Evolutionary conservation across 139 green algal species (phyloP), one percentile per base, ranked within the genome.

Genomic region (Edaphochlamys debaryana): DNA sequence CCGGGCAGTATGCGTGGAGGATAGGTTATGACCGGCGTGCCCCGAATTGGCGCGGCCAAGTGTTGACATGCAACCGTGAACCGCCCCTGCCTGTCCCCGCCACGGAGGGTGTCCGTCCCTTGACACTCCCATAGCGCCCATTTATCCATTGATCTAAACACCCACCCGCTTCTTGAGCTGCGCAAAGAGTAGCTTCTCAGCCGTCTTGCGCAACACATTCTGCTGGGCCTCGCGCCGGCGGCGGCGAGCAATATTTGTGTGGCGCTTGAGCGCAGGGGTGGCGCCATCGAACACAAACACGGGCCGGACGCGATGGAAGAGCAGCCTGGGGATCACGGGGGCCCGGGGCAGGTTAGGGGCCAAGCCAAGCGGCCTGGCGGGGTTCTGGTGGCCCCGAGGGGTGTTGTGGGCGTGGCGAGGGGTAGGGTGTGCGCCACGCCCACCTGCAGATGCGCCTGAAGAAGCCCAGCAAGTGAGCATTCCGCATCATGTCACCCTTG

Each of bases 271-370:
- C 4, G 90, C 92, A 15, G 97, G 97, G 1, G 96, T 98, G 52
- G 89, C 92, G 64, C 97, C 97, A 82, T 99, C 97, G 91, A 99
- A 99, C 40, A 99, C 95, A 85, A 99, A 99, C 5, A 99, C 93
- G 29, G 97, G 97, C 6, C 90, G 90, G 0, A 99, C 93, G 13
- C 92, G 88, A 83, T 99, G 94, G 90, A 96, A 99, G 32, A 99
- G 89, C 79, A 99, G 89, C 86, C 95, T 95, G 91, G 45, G 64
- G 3, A 63, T n/a, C 9, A 79, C 15, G 40, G 34, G 60, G 42
- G 56, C 15, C 27, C 67, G 15, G 25, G 20, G 23, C 22, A 64
- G 56, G 56, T n/a, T n/a, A n/a, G n/a, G n/a, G n/a, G n/a, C n/a
- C n/a, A n/a, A n/a, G n/a, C n/a, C n/a, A n/a, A n/a, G n/a, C n/a